A percentile compares a stretch with the other conserved stretches of the same genome.
These are phyloP conservation scores for Malus sieversii DNA, from an alignment of 306 rosid species.

Conservation along the genomic window DNA sequence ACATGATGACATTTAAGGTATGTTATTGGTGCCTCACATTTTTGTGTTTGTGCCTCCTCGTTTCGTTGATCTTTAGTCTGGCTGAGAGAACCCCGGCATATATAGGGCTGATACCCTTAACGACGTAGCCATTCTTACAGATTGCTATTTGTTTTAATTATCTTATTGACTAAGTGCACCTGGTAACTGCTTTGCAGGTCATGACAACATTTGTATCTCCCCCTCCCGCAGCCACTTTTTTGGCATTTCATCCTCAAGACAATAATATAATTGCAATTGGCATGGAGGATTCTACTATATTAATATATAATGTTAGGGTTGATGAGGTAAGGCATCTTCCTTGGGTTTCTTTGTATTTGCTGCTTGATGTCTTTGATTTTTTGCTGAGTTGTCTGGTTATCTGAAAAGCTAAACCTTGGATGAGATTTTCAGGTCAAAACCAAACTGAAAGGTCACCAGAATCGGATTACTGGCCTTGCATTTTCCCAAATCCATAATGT, in stretches of 20 bases:
- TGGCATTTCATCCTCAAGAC: constrained; percentile 46
- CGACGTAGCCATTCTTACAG: not conserved
- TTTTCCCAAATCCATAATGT: constrained; percentile 33
- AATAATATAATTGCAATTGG: constrained; percentile 42
- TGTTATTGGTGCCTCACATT: not conserved
- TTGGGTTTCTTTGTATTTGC: not conserved
- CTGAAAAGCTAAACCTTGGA: constrained; percentile 2
- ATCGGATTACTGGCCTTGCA: constrained; percentile 38
- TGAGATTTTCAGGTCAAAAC: constrained; percentile 28
- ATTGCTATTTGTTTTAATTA: not conserved
- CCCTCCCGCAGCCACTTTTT: constrained; percentile 41
- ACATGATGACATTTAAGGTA: constrained; percentile 48
- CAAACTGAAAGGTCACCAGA: constrained; percentile 42
- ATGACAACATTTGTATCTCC: constrained; percentile 42
- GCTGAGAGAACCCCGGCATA: not conserved
- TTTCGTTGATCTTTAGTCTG: not conserved
- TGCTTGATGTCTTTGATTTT: not conserved
- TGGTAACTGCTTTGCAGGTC: constrained; percentile 17
- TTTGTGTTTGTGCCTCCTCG: not conserved
- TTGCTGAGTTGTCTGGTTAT: not conserved
- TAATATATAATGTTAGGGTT: constrained; percentile 39
- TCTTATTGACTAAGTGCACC: not conserved
- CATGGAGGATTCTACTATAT: constrained; percentile 43
- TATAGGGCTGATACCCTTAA: not conserved
- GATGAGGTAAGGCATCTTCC: constrained; percentile 26